Evolutionary conservation across 176 grass and related monocot genomes (phyloP), one percentile per base, ranked within the genome.

Genomic region (Zoysia japonica): DNA sequence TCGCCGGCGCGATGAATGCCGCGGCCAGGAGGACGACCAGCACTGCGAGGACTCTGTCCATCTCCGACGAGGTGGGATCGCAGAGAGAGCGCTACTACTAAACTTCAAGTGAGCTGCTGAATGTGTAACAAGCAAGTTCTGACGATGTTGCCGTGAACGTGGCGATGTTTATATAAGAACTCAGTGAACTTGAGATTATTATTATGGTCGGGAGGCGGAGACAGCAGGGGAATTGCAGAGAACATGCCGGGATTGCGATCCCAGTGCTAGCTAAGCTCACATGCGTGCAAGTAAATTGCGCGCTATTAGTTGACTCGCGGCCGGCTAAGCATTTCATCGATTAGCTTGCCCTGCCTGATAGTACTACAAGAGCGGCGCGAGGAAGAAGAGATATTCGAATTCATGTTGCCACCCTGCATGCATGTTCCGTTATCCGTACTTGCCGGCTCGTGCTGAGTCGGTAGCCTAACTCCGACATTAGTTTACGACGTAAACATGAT

Each of bases 391-490:
- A 47, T 51, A 74, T 74, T 36, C 2, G 54, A 12, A 6, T 59
- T 39, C 82, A 28, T 50, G 61, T 48, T 61, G 81, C 50, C 14
- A 45, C 70, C 47, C 14, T 71, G 69, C 83, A 75, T 63, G 68
- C 83, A 80, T 85, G 84, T 75, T 80, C 77, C 20, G 19, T 53
- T 70, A 81, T 70, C 71, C 85, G 78, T 81, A 62, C 84, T 53
- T 46, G 63, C 64, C 71, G 84, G 53, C n/a, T 19, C 5, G 55
- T 62, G 41, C 48, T 76, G 71, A 43, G 63, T 67, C 43, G 76
- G 76, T 79, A 61, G 70, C 55, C 84, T 68, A 80, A 44, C 46
- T 48, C 43, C 28, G 9, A 56, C 63, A 28, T 1, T 43, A 68
- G 14, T 52, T 52, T 16, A 75, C 7, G 64, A 60, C 67, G 70